Percentiles rank a stretch among this genome's conserved stretches.
phyloP scores from a whole-genome alignment of 768 basidiomycete genomes.

The Termitomyces sp. region DNA sequence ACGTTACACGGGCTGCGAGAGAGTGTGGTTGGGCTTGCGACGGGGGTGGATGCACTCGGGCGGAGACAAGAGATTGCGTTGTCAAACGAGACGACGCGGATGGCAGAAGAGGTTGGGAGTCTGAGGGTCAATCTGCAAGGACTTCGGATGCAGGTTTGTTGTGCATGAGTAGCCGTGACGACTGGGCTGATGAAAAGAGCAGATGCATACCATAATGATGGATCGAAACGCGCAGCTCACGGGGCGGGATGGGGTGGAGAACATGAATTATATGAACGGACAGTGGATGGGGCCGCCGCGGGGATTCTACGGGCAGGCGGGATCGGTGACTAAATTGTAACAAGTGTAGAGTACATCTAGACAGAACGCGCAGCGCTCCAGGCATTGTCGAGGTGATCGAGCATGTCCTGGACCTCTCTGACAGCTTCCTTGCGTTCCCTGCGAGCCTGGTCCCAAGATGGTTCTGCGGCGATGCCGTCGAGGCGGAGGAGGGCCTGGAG shows the following conservation, averaged over 20 bases:
- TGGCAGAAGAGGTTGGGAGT: slow-evolving; percentile 69
- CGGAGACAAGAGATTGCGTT: slow-evolving; percentile 61
- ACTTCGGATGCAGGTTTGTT: slow-evolving; percentile 68
- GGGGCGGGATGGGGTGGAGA: slow-evolving; percentile 28
- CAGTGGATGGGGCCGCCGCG: slow-evolving; percentile 12
- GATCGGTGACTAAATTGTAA: slow-evolving; percentile 28
- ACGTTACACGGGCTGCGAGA: slow-evolving; percentile 52
- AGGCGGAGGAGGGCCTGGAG: slow-evolving; percentile 84
- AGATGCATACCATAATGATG: slow-evolving; percentile 73
- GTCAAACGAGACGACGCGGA: slow-evolving; percentile 63
- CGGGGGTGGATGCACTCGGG: slow-evolving; percentile 54
- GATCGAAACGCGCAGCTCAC: slow-evolving; percentile 60
- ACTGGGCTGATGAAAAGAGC: slow-evolving; percentile 1
- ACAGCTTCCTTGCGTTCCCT: slow-evolving; percentile 82
- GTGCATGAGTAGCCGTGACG: neutral
- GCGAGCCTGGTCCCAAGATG: slow-evolving; percentile 74
- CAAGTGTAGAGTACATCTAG: slow-evolving; percentile 4
- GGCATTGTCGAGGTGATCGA: slow-evolving; percentile 73
- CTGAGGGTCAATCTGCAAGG: slow-evolving; percentile 68
- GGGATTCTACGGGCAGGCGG: slow-evolving; percentile 13
- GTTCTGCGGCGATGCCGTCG: slow-evolving; percentile 73
- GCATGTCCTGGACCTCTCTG: slow-evolving; percentile 72
- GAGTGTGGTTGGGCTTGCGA: slow-evolving; percentile 53
- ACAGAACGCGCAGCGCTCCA: slow-evolving; percentile 34
- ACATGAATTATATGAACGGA: slow-evolving; percentile 11